Evolutionary conservation across 179 eudicot species (phyloP).

Genomic region (Pouteria campechiana): DNA sequence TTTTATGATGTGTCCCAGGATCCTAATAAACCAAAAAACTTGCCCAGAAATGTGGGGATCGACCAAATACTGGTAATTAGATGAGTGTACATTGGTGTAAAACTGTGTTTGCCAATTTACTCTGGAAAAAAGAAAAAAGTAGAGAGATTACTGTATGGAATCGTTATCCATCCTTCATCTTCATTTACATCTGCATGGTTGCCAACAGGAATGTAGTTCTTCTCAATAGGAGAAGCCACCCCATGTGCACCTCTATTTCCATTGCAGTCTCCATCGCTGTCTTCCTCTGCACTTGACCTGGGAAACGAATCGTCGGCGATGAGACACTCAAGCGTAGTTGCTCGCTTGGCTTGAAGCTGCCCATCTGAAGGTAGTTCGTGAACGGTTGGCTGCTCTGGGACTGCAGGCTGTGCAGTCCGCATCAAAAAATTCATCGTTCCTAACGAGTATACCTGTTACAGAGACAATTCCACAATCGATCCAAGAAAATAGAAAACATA

Average conservation of each 20-base stretch:
- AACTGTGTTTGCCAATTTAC: no score
- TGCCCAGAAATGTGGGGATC: neutral
- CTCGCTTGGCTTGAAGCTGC: constrained; percentile 14
- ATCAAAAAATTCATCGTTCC: constrained; percentile 72
- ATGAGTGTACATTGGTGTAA: neutral
- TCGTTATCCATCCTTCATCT: constrained; percentile 75
- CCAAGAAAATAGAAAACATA: no score
- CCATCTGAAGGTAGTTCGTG: constrained; percentile 8
- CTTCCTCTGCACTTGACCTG: constrained; percentile 9
- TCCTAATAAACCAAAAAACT: neutral
- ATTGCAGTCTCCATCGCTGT: constrained; percentile 8
- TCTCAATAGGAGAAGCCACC: constrained; percentile 12
- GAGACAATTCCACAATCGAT: no score
- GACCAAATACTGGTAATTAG: neutral
- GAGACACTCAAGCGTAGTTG: constrained; percentile 48
- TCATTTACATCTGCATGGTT: constrained; percentile 57
- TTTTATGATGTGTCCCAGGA: neutral
- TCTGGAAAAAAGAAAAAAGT: neutral
- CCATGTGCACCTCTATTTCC: constrained; percentile 22
- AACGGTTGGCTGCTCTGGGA: constrained; percentile 10
- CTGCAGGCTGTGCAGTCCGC: constrained; percentile 43
- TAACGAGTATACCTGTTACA: no score
- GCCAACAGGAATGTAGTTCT: constrained; percentile 27
- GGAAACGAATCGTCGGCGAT: constrained; percentile 44
- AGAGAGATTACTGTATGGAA: constrained; percentile 44